These are phyloP conservation scores for Brassica juncea DNA, from an alignment of 345 rosid genomes.

Conservation along the genomic window DNA sequence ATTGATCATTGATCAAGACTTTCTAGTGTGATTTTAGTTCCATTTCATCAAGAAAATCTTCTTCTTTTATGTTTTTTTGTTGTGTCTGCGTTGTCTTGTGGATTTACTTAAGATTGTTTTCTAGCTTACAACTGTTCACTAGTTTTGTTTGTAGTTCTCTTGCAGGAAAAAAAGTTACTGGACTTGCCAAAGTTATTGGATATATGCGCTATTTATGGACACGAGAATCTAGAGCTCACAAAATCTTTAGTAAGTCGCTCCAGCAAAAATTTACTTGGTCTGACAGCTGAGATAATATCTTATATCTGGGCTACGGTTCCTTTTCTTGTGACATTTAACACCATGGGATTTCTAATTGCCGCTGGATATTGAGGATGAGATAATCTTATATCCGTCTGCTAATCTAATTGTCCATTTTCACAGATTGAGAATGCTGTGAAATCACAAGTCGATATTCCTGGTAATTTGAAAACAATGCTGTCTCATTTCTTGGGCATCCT, in stretches of 20 bases:
- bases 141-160: constrained; percentile 62
- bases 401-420: constrained; percentile 13
- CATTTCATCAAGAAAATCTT: neutral
- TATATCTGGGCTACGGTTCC: neutral
- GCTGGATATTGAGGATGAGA: constrained; percentile 1
- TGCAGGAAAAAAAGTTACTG: constrained; percentile 90
- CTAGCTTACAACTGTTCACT: constrained; percentile 46
- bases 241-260: constrained; percentile 60
- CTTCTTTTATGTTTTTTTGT: neutral
- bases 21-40: constrained; percentile 11
- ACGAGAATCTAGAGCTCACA: constrained; percentile 85
- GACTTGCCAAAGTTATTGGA: constrained; percentile 94
- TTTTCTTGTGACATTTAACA: neutral
- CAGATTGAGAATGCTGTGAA: constrained; percentile 83
- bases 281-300: constrained; percentile 10
- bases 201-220: constrained; percentile 88
- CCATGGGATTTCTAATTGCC: neutral
- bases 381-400: constrained; percentile 14
- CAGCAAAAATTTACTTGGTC: neutral
- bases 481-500: constrained; percentile 76
- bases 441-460: constrained; percentile 62
- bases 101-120: constrained; percentile 7
- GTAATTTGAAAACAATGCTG: constrained; percentile 52
- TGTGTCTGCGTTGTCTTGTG: neutral
- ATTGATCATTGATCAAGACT: constrained; percentile 3